Evolutionary conservation across 2,329 filamentous ascomycete species (phyloP).

Genomic region (Aspergillus sp.): DNA sequence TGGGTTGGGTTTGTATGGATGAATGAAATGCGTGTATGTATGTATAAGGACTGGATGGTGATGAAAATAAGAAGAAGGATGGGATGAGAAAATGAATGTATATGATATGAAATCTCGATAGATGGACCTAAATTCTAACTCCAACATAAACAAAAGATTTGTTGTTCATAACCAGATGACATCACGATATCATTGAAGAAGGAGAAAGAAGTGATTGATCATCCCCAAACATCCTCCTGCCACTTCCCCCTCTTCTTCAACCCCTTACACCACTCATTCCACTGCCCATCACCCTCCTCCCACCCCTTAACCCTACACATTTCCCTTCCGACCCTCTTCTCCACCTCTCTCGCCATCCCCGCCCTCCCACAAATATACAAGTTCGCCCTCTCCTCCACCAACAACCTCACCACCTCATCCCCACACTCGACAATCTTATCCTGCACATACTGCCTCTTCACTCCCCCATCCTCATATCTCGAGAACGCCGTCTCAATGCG

Average conservation of each 20-base stretch:
- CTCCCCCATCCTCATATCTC: conserved; percentile 14
- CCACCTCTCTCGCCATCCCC: conserved; percentile 47
- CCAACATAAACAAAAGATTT: background rate
- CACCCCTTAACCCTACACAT: conserved; percentile 41
- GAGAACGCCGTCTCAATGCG: conserved; percentile 33
- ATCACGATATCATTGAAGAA: too few species aligned
- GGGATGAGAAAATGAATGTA: background rate
- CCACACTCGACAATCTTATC: conserved; percentile 38
- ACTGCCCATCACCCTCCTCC: conserved; percentile 37
- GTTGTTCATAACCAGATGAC: background rate
- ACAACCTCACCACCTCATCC: conserved; percentile 33
- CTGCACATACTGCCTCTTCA: conserved; percentile 40
- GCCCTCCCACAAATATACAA: conserved; percentile 45
- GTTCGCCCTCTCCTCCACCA: conserved; percentile 43
- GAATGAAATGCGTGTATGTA: background rate
- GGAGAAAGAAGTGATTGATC: too few species aligned
- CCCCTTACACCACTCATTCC: conserved; percentile 50
- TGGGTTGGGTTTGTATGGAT: background rate
- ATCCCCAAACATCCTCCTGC: conserved; percentile 56
- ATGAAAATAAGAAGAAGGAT: too few species aligned
- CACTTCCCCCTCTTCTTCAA: conserved; percentile 55
- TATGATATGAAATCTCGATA: background rate
- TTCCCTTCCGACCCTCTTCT: conserved; percentile 40
- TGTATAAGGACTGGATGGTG: too few species aligned
- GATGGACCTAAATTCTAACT: background rate